Conservation (phyloP, 257 asterid genomes). For the Solanum virginianum region DNA sequence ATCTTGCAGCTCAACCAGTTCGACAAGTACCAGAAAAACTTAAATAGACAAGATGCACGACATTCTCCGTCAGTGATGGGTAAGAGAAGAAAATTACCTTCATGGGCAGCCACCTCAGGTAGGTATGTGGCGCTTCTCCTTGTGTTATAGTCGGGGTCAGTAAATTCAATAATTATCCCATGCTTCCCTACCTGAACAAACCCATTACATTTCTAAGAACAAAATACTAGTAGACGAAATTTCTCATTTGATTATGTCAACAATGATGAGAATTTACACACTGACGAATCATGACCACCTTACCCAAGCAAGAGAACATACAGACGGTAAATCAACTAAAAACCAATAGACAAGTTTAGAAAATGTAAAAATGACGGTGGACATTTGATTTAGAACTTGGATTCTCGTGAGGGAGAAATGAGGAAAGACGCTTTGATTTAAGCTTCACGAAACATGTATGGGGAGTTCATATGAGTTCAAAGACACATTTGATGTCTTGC, state of each 20-base stretch:
- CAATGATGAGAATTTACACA: neutral
- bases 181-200: conserved; percentile 75
- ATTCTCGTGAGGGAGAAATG: neutral
- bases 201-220: neutral
- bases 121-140: conserved; percentile 89
- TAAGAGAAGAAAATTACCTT: conserved; percentile 37
- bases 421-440: neutral
- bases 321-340: neutral
- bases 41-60: neutral
- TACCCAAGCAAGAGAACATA: neutral
- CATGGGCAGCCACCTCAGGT: conserved; percentile 98
- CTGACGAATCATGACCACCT: neutral
- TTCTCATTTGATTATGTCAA: neutral
- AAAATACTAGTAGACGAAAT: neutral
- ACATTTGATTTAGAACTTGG: neutral
- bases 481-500: neutral
- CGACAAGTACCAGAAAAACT: neutral
- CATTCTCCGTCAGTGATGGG: neutral
- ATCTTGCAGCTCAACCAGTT: neutral
- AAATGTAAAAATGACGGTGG: neutral
- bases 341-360: neutral
- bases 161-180: conserved; percentile 91
- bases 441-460: neutral
- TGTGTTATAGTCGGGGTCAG: conserved; percentile 54
- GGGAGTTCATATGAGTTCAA: neutral